Conservation (phyloP, 164 flowering plant genomes). For the Dillenia turbinata region DNA sequence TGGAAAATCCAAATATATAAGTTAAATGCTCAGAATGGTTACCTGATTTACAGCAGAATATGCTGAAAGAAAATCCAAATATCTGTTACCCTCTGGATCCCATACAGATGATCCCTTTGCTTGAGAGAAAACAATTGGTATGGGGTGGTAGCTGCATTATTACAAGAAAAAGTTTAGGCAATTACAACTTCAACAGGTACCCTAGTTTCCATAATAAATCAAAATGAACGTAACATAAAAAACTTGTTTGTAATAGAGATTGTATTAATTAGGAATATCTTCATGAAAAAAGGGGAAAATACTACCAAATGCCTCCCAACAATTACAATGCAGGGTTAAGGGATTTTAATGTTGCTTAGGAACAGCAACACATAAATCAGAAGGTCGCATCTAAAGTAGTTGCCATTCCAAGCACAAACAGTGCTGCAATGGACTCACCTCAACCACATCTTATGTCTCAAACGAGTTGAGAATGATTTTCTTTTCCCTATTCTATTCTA, state of each 20-base stretch:
- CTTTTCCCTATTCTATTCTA: too few relatives aligned
- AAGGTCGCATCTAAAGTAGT: too few relatives aligned
- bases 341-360: neutral
- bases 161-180: conserved; percentile 6
- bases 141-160: conserved; percentile 83
- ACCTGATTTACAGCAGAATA: conserved; percentile 99
- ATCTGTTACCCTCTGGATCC: conserved; percentile 97
- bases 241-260: too few relatives aligned
- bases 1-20: too few relatives aligned
- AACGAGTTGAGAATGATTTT: too few relatives aligned
- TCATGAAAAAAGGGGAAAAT: neutral
- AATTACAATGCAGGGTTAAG: neutral
- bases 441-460: too few relatives aligned
- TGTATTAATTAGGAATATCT: too few relatives aligned
- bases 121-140: conserved; percentile 88
- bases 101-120: conserved; percentile 86
- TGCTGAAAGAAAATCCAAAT: conserved; percentile 89
- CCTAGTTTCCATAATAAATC: neutral
- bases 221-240: neutral
- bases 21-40: too few relatives aligned
- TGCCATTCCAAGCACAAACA: too few relatives aligned
- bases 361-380: neutral
- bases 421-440: too few relatives aligned
- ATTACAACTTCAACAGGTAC: neutral
- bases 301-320: neutral